Evolutionary conservation across 306 rosid genomes (phyloP).

Genomic region (Cucurbita pepo): DNA sequence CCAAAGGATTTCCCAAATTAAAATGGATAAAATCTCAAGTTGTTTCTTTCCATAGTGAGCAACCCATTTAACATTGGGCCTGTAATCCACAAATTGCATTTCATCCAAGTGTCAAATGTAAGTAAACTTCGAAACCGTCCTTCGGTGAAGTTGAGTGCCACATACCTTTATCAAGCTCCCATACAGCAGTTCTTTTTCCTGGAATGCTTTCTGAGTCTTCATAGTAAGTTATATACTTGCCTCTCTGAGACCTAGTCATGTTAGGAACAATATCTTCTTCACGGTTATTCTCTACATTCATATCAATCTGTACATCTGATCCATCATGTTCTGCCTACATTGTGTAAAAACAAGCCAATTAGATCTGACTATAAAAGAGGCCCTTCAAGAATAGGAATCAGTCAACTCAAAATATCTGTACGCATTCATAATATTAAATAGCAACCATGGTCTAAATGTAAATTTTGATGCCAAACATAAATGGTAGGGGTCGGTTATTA

Average conservation of each 20-base stretch:
- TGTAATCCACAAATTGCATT: not conserved
- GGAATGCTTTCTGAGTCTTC: constrained; percentile 89
- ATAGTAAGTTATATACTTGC: constrained; percentile 73
- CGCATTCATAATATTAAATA: not conserved
- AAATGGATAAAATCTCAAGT: not conserved
- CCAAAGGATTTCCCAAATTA: not conserved
- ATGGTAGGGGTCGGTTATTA: not conserved
- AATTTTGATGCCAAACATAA: not conserved
- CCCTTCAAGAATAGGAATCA: not conserved
- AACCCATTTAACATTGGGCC: not conserved
- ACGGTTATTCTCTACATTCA: constrained; percentile 57
- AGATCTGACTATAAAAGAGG: not conserved
- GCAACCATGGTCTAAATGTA: not conserved
- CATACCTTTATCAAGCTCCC: constrained; percentile 96
- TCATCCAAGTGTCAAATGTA: not conserved
- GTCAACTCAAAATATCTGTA: not conserved
- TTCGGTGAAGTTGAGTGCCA: not conserved
- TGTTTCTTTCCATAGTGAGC: not conserved
- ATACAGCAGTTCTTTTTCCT: constrained; percentile 86
- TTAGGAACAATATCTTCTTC: constrained; percentile 65
- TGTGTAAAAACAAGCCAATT: not conserved
- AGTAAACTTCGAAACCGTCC: not conserved
- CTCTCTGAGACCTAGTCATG: constrained; percentile 59
- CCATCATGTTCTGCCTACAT: constrained; percentile 90
- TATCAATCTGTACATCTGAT: constrained; percentile 63